A percentile compares a stretch with the other conserved stretches of the same genome.
Evolutionary conservation across 2,329 filamentous ascomycete genomes (phyloP).

Genomic region (Parastagonospora avenae): DNA sequence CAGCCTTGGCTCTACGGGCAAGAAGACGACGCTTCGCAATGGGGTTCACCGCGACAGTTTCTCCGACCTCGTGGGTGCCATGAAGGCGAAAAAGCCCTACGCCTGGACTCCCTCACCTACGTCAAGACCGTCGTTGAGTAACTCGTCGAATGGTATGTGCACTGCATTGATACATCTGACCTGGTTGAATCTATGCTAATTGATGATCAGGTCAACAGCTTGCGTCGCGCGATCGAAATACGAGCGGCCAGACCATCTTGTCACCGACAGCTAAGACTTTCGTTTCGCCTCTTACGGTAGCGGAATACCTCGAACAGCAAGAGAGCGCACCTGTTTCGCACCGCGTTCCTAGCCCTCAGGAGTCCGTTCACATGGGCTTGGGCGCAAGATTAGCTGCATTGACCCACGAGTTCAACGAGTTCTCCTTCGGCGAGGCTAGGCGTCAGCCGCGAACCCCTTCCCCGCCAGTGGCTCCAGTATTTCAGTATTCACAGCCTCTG

Average conservation of each 20-base stretch:
- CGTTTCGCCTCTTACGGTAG: too few species aligned
- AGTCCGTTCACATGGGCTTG: too few species aligned
- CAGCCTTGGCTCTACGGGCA: background rate
- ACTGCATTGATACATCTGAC: background rate
- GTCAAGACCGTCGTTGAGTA: background rate
- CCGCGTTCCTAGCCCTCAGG: too few species aligned
- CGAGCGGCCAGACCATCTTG: too few species aligned
- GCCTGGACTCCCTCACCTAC: background rate
- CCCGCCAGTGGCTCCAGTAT: background rate
- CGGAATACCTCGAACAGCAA: too few species aligned
- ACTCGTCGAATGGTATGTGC: constrained; percentile 4
- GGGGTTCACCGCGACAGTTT: constrained; percentile 19
- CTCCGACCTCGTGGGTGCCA: constrained; percentile 17
- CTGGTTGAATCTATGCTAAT: too few species aligned
- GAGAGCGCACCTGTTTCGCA: too few species aligned
- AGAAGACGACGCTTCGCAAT: background rate
- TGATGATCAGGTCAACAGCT: too few species aligned
- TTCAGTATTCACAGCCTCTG: background rate
- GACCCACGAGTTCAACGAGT: background rate
- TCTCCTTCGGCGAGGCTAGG: constrained; percentile 1
- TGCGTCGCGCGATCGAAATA: too few species aligned
- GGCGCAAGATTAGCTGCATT: constrained; percentile 1
- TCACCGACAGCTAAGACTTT: too few species aligned
- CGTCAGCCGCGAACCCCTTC: background rate
- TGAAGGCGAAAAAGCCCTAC: constrained; percentile 26